A percentile compares a stretch with the other conserved stretches of the same genome.
phyloP scores from a whole-genome alignment of 768 basidiomycete genomes.

The Hemileccinum impolitum region DNA sequence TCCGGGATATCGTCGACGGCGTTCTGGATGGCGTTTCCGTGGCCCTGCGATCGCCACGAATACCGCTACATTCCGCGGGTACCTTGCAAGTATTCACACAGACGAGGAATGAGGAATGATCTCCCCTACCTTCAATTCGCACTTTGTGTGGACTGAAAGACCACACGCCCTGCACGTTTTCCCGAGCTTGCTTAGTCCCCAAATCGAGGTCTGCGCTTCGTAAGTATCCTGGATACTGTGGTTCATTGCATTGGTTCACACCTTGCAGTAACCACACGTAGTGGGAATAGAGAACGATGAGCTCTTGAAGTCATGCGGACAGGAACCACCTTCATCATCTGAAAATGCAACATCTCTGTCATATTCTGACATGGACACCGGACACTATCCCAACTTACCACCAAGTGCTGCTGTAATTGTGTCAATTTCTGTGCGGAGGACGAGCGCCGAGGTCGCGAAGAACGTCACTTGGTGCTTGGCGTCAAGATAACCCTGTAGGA shows the following conservation, averaged over 20 bases:
- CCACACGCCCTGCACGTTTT: conserved; percentile 80
- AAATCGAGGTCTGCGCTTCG: conserved; percentile 63
- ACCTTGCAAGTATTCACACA: conserved; percentile 42
- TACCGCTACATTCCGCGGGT: conserved; percentile 61
- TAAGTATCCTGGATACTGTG: conserved; percentile 3
- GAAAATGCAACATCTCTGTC: conserved; percentile 10
- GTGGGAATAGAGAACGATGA: conserved; percentile 86
- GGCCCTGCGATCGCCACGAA: conserved; percentile 26
- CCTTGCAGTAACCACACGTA: conserved; percentile 79
- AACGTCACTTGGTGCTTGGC: conserved; percentile 55
- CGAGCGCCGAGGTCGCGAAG: conserved; percentile 51
- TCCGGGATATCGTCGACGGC: conserved; percentile 33
- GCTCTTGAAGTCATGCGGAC: conserved; percentile 78
- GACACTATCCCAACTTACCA: conserved; percentile 39
- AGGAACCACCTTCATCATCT: conserved; percentile 74
- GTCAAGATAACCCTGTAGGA: conserved; percentile 57
- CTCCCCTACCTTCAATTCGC: conserved; percentile 70
- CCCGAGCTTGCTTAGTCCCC: conserved; percentile 85
- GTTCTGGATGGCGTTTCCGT: conserved; percentile 29
- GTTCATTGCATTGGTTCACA: conserved; percentile 24
- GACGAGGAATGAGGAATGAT: conserved; percentile 3
- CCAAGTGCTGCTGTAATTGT: conserved; percentile 58
- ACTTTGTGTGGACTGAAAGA: conserved; percentile 78
- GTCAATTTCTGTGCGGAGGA: conserved; percentile 63
- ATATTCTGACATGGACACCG: background rate